phyloP scores from a whole-genome alignment of 768 basidiomycete genomes.

The Tylopilus cervinicoccineus region DNA sequence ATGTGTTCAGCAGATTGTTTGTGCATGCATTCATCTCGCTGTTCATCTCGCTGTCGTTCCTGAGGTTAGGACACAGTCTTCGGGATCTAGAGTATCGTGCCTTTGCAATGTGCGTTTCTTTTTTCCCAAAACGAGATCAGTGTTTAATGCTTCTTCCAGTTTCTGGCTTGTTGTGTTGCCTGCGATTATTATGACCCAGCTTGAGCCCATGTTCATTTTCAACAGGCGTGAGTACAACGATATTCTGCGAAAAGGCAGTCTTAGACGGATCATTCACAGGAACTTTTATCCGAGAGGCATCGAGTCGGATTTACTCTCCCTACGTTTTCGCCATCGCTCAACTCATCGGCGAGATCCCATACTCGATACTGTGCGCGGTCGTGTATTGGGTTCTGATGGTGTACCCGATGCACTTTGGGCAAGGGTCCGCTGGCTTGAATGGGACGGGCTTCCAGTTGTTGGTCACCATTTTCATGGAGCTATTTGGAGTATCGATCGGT shows the following conservation, averaged over 20 bases:
- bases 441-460: conserved; percentile 73
- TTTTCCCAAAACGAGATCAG: neutral
- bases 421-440: conserved; percentile 54
- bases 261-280: conserved; percentile 19
- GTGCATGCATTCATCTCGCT: conserved; percentile 68
- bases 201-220: conserved; percentile 76
- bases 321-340: conserved; percentile 84
- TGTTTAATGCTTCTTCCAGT: conserved; percentile 28
- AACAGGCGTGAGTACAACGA: conserved; percentile 46
- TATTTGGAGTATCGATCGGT: conserved; percentile 70
- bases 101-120: conserved; percentile 61
- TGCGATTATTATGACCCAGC: conserved; percentile 67
- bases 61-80: conserved; percentile 61
- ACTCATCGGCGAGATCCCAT: conserved; percentile 77
- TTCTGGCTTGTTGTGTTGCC: conserved; percentile 69
- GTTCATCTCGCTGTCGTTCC: conserved; percentile 73
- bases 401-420: conserved; percentile 64
- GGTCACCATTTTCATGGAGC: conserved; percentile 65
- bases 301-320: conserved; percentile 82
- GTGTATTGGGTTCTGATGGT: conserved; percentile 78
- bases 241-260: conserved; percentile 7
- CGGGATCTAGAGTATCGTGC: conserved; percentile 76
- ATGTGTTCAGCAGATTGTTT: conserved; percentile 80
- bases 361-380: conserved; percentile 62
- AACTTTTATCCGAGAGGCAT: conserved; percentile 55